These are phyloP conservation scores for Pseudohalonectria lignicola DNA, from an alignment of 2,329 filamentous ascomycete genomes.

Conservation along the genomic window DNA sequence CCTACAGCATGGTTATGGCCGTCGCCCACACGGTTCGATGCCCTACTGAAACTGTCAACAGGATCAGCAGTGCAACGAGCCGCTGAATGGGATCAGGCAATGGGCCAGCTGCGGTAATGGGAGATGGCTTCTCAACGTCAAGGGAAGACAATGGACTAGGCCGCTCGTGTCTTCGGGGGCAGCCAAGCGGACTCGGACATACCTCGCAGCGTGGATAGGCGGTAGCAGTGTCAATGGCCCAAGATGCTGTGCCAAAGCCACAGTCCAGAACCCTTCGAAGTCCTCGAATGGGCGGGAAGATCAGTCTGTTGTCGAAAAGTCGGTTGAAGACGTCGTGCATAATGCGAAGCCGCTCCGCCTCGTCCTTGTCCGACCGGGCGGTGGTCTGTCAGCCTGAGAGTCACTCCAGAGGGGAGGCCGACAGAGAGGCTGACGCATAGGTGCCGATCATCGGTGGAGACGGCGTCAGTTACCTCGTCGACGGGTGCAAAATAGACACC, in stretches of 20 bases:
- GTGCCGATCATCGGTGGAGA: too few relatives aligned
- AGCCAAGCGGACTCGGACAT: not conserved
- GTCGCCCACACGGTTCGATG: too few relatives aligned
- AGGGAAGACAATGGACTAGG: too few relatives aligned
- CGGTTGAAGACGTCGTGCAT: constrained; percentile 52
- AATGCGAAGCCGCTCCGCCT: constrained; percentile 52
- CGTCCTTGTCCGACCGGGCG: too few relatives aligned
- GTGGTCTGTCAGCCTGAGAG: too few relatives aligned
- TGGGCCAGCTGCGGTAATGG: not conserved
- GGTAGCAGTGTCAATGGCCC: constrained; percentile 59
- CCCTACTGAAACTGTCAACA: too few relatives aligned
- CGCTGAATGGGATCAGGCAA: too few relatives aligned
- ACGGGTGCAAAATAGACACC: constrained; percentile 56
- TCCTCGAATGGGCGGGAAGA: constrained; percentile 55
- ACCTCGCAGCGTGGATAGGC: constrained; percentile 55
- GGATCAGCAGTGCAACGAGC: too few relatives aligned
- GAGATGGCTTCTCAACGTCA: not conserved
- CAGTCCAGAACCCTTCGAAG: constrained; percentile 57
- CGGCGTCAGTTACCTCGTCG: constrained; percentile 59
- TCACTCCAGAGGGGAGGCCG: too few relatives aligned
- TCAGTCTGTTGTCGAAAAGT: constrained; percentile 55
- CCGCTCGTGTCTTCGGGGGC: too few relatives aligned
- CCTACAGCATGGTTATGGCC: too few relatives aligned
- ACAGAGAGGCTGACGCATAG: too few relatives aligned
- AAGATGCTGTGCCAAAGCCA: constrained; percentile 59